These are phyloP conservation scores for Paecilomyces fulvus DNA, from an alignment of 2,329 filamentous ascomycete genomes.

Conservation along the genomic window DNA sequence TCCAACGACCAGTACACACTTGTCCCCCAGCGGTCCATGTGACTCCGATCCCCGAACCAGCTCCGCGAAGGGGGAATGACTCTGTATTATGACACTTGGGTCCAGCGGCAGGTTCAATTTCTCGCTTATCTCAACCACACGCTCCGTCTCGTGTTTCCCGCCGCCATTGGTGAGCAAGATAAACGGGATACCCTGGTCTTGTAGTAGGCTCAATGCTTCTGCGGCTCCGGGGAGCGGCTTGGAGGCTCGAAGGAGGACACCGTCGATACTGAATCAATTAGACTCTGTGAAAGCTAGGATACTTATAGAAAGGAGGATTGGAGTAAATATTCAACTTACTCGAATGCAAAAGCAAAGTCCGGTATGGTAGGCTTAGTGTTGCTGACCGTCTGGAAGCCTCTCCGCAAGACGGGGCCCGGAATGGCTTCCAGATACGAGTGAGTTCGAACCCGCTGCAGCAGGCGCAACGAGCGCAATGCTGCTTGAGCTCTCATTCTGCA, in stretches of 20 bases:
- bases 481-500: slow-evolving; percentile 18
- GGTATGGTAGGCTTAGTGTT: slow-evolving; percentile 20
- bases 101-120: slow-evolving; percentile 58
- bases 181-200: slow-evolving; percentile 71
- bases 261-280: slow-evolving; percentile 61
- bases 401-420: slow-evolving; percentile 7
- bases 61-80: slow-evolving; percentile 80
- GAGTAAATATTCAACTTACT: slow-evolving; percentile 25
- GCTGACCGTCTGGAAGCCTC: slow-evolving; percentile 21
- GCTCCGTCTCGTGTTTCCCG: slow-evolving; percentile 68
- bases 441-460: slow-evolving; percentile 16
- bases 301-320: neutral
- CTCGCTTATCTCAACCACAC: slow-evolving; percentile 60
- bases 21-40: slow-evolving; percentile 46
- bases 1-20: slow-evolving; percentile 67
- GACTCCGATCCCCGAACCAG: slow-evolving; percentile 53
- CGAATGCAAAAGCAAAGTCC: slow-evolving; percentile 39
- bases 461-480: slow-evolving; percentile 17
- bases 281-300: neutral
- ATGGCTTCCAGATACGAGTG: slow-evolving; percentile 10
- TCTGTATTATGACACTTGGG: slow-evolving; percentile 70
- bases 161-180: slow-evolving; percentile 95
- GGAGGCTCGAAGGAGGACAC: slow-evolving; percentile 80
- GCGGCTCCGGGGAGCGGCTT: slow-evolving; percentile 70
- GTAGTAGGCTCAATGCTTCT: slow-evolving; percentile 63